Evolutionary conservation across 495 filamentous ascomycete species (phyloP).

Genomic region (Trichoderma asperelloides): DNA sequence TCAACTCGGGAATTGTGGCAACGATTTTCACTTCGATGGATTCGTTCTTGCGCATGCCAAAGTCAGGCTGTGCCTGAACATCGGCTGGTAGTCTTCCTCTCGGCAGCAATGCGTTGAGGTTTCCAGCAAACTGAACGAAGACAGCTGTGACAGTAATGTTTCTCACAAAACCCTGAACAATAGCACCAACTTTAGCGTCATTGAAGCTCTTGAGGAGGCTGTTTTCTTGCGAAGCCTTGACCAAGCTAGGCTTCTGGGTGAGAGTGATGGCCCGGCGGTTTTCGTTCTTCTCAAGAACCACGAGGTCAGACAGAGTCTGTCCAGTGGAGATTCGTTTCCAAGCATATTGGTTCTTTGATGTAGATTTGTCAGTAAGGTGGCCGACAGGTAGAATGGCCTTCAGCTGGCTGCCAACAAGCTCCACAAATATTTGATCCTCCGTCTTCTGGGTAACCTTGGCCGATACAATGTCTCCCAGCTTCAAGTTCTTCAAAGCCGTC

Average conservation of each 20-base stretch:
- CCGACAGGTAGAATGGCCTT: slow-evolving; percentile 65
- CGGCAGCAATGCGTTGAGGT: slow-evolving; percentile 66
- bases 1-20: slow-evolving; percentile 49
- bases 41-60: slow-evolving; percentile 65
- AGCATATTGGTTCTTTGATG: slow-evolving; percentile 60
- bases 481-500: slow-evolving; percentile 60
- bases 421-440: slow-evolving; percentile 65
- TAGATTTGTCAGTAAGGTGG: slow-evolving; percentile 76
- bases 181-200: slow-evolving; percentile 57
- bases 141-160: slow-evolving; percentile 69
- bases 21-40: slow-evolving; percentile 60
- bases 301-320: slow-evolving; percentile 71
- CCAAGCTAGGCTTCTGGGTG: slow-evolving; percentile 69
- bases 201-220: slow-evolving; percentile 57
- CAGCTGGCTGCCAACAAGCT: slow-evolving; percentile 59
- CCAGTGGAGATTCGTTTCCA: slow-evolving; percentile 73
- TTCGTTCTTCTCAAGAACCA: slow-evolving; percentile 71
- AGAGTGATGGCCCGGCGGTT: slow-evolving; percentile 62
- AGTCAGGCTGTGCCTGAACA: slow-evolving; percentile 54
- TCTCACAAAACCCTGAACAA: slow-evolving; percentile 72
- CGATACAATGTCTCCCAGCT: slow-evolving; percentile 59
- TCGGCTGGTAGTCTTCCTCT: slow-evolving; percentile 67
- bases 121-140: slow-evolving; percentile 76
- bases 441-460: slow-evolving; percentile 81
- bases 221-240: slow-evolving; percentile 61